Evolutionary conservation across 179 eudicot species (phyloP).

Genomic region (Beta lomatogona): DNA sequence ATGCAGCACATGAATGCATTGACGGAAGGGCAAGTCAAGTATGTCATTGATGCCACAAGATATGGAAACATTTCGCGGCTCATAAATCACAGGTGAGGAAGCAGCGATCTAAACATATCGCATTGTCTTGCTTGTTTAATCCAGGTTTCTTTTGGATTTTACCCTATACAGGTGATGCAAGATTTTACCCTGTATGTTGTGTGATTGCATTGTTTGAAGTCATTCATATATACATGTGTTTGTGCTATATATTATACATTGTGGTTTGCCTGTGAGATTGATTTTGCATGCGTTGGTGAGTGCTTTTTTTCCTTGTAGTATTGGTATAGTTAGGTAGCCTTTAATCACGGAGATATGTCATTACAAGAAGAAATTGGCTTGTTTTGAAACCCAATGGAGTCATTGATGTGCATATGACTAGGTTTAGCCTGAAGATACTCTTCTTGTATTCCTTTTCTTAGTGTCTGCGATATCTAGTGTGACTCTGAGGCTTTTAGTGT

Average conservation of each 20-base stretch:
- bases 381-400: background rate
- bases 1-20: slow-evolving; percentile 51
- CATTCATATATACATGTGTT: background rate
- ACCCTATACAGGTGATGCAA: too few species aligned
- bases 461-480: background rate
- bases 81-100: slow-evolving; percentile 89
- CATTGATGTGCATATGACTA: background rate
- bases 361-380: background rate
- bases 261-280: background rate
- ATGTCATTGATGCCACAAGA: slow-evolving; percentile 67
- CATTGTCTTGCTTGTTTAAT: too few species aligned
- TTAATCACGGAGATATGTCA: background rate
- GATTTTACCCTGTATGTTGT: background rate
- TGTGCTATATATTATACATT: background rate
- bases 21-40: slow-evolving; percentile 55
- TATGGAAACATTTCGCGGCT: slow-evolving; percentile 90
- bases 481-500: background rate
- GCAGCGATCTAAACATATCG: background rate
- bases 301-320: background rate
- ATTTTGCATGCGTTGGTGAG: background rate
- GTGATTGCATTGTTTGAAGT: background rate
- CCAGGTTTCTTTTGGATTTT: too few species aligned
- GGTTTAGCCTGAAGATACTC: background rate
- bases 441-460: background rate
- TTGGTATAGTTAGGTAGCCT: background rate